Base-by-base conservation (phyloP, 129 eudicot genomes). In the Glebionis coronaria region DNA sequence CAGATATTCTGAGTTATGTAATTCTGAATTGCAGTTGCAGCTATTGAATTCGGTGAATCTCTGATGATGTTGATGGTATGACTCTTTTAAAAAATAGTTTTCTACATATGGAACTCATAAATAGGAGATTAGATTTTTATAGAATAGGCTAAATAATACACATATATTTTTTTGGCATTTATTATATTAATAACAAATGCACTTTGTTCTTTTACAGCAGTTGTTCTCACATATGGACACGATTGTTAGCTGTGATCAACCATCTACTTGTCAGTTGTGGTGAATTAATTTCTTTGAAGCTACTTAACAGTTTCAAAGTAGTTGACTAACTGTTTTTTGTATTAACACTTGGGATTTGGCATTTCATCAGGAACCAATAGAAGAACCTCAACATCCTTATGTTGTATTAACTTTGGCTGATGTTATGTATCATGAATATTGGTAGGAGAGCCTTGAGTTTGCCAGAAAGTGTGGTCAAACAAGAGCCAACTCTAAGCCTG, bases 31-130 rank as follows among this genome's bases (percentile, higher is more conserved):
- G 49, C 76, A 94, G 99, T n/a, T n/a, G 97, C 85, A 9, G 85
- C 67, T 40, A 55, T 45, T 64, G 68, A 76, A 65, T 76, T 73
- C 56, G 79, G 50, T 21, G 57, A 75, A 68, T 52, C 49, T 61
- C 54, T 87, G 49, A 61, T 50, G 71, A 87, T 94, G 90, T 72
- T 89, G 80, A 89, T 94, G 99, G 99, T 94, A 78, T 80, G 71
- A 65, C 61, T 54, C 45, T 25, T 23, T 0, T 0, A 23, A 23
- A 23, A 23, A 23, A 23, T 44, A 27, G 50, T 62, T 28, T 25
- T 20, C n/a, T 46, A 44, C 69, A 46, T 65, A 20, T 8, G 56
- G 44, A 47, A 45, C 44, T 42, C 42, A 46, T 12, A 12, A 25
- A 1, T 56, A 56, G 62, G 70, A 47, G 35, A 65, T 65, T 57